Evolutionary conservation across 2,329 filamentous ascomycete genomes (phyloP).

Genomic region (Colletotrichum acutatum): DNA sequence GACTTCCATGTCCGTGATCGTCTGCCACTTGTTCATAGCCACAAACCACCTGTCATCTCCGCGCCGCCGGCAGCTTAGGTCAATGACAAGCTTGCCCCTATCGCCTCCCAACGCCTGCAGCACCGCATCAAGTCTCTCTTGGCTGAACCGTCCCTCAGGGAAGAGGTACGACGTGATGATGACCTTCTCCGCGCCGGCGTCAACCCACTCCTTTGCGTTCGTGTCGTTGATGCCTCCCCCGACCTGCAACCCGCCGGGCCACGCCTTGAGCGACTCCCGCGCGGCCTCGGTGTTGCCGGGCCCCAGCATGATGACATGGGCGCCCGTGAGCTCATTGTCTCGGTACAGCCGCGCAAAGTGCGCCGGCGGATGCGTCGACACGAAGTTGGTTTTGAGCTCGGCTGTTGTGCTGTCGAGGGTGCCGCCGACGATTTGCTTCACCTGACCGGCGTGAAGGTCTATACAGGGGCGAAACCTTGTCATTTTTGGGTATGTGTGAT

Average conservation of each 20-base stretch:
- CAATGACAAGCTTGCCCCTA: conserved; percentile 87
- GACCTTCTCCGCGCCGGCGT: conserved; percentile 89
- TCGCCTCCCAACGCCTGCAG: conserved; percentile 79
- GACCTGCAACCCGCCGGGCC: conserved; percentile 85
- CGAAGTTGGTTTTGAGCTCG: conserved; percentile 88
- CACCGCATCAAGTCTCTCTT: conserved; percentile 78
- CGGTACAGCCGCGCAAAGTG: conserved; percentile 87
- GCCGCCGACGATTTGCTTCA: conserved; percentile 98
- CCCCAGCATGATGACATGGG: conserved; percentile 97
- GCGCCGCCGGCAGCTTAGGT: conserved; percentile 87
- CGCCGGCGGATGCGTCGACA: conserved; percentile 83
- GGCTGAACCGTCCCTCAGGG: conserved; percentile 83
- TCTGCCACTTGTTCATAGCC: conserved; percentile 99
- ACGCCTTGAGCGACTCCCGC: conserved; percentile 78
- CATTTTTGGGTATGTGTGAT: conserved; percentile 64
- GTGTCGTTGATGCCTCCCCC: conserved; percentile 91
- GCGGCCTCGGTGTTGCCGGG: conserved; percentile 87
- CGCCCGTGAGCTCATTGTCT: conserved; percentile 77
- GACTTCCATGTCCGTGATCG: conserved; percentile 95
- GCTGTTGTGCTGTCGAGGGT: conserved; percentile 78
- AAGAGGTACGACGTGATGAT: conserved; percentile 98
- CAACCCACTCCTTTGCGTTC: conserved; percentile 89
- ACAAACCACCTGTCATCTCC: conserved; percentile 85
- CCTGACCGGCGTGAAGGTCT: conserved; percentile 95
- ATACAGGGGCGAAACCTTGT: conserved; percentile 96